Base-by-base conservation (phyloP, 2,329 filamentous ascomycete species). In the Chrysosporium queenslandicum region DNA sequence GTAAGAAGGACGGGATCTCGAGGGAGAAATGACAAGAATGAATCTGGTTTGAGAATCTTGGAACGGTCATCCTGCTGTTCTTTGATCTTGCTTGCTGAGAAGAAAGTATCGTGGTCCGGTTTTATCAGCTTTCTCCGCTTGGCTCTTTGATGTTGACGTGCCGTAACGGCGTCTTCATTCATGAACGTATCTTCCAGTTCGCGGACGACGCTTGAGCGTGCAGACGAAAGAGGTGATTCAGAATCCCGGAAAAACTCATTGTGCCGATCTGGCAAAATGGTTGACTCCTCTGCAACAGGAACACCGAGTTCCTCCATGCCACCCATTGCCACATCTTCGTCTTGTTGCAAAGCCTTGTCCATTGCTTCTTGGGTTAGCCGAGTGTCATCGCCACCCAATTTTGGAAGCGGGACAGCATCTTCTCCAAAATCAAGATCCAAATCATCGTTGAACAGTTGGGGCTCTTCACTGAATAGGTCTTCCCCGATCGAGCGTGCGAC, bases 1-100 rank as follows among this genome's bases (percentile, higher is more conserved):
- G 88, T 87, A 27, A 97, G 77, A 12, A 97, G 76, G 50, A 91
- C 82, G 1, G 90, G 87, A 60, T 98, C 89, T 36, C 87, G 82
- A 1, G 91, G 88, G 40, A 98, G 75, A 69, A 94, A 95, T 0
- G 83, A 82, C 41, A 98, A 75, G 69, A 94, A 95, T 0, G 83
- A 82, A 5, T 86, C 82, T 1, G 85, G 80, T 68, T 86, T 90
- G 53, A 95, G 76, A 56, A 97, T 97, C 62, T 85, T 87, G 42
- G 87, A 85, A 58, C 86, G 85, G 65, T 94, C 87, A 53, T 82
- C 78, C 66, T 95, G 89, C 66, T 94, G 88, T 58, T 86, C 82
- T 66, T 87, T 88, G 70, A 98, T 89, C 58, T 91, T 81, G 29
- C 75, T 76, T 60, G 78, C 86, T 9, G 83, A 82, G 30, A 95